phyloP scores from a whole-genome alignment of 2,329 filamentous ascomycete species.

The Cytospora chrysosperma region DNA sequence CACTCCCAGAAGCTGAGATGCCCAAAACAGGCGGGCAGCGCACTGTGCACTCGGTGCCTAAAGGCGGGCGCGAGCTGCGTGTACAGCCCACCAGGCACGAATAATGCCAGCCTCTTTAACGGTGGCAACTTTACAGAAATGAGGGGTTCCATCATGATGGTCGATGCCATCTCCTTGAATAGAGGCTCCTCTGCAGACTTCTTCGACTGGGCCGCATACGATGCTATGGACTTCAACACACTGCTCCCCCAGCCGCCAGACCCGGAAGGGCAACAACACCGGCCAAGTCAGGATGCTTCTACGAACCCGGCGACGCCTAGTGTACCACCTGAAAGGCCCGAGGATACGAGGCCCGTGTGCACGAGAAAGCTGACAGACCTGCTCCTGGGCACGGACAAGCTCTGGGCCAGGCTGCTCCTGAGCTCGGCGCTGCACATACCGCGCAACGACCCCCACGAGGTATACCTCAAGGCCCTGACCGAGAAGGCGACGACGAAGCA shows the following conservation, averaged over 20 bases:
- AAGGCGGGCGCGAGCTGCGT: constrained; percentile 42
- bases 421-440: constrained; percentile 30
- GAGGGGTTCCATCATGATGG: neutral
- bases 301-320: neutral
- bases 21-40: constrained; percentile 38
- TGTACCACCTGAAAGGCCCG: constrained; percentile 12
- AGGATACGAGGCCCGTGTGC: constrained; percentile 11
- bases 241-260: neutral
- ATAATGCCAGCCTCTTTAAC: constrained; percentile 23
- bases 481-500: constrained; percentile 29
- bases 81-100: constrained; percentile 40
- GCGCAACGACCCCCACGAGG: constrained; percentile 26
- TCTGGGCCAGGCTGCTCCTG: constrained; percentile 27
- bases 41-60: constrained; percentile 41
- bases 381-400: constrained; percentile 31
- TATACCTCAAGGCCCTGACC: constrained; percentile 28
- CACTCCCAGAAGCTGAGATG: constrained; percentile 49
- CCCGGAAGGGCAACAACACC: too few relatives aligned
- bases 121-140: constrained; percentile 17
- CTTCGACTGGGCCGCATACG: constrained; percentile 8
- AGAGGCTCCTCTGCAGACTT: neutral
- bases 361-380: constrained; percentile 28
- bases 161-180: neutral
- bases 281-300: neutral
- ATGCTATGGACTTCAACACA: constrained; percentile 11